These are phyloP conservation scores for Wickerhamiella kazuoi DNA, from an alignment of 805 yeast genomes.

Conservation along the genomic window DNA sequence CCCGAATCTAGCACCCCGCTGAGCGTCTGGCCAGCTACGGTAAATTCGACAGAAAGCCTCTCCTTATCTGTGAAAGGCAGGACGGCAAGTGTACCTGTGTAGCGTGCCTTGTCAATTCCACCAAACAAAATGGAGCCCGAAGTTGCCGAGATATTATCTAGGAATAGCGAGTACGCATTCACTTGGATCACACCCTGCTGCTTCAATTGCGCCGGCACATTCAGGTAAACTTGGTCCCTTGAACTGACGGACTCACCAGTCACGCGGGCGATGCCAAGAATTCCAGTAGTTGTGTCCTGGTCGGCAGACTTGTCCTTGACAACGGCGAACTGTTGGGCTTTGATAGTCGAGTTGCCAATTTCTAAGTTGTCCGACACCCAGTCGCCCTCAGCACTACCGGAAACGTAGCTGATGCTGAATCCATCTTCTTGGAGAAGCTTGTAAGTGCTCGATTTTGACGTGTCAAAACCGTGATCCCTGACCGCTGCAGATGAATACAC, in stretches of 20 bases:
- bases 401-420: conserved; percentile 29
- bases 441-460: conserved; percentile 1
- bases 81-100: conserved; percentile 25
- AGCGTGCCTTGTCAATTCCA: conserved; percentile 32
- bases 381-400: conserved; percentile 28
- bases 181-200: conserved; percentile 32
- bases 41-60: background rate
- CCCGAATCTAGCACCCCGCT: conserved; percentile 32
- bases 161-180: conserved; percentile 42
- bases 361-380: conserved; percentile 42
- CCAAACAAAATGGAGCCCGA: conserved; percentile 26
- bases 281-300: conserved; percentile 33
- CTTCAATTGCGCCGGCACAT: conserved; percentile 1
- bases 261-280: conserved; percentile 22
- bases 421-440: background rate
- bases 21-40: background rate
- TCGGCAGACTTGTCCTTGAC: conserved; percentile 16
- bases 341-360: conserved; percentile 31
- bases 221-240: background rate
- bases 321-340: conserved; percentile 51
- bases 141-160: conserved; percentile 25
- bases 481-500: background rate
- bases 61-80: conserved; percentile 16
- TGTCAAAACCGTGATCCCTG: background rate
- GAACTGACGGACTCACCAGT: conserved; percentile 14